Evolutionary conservation across 768 basidiomycete genomes (phyloP).

Genomic region (Lyophyllum atratum): DNA sequence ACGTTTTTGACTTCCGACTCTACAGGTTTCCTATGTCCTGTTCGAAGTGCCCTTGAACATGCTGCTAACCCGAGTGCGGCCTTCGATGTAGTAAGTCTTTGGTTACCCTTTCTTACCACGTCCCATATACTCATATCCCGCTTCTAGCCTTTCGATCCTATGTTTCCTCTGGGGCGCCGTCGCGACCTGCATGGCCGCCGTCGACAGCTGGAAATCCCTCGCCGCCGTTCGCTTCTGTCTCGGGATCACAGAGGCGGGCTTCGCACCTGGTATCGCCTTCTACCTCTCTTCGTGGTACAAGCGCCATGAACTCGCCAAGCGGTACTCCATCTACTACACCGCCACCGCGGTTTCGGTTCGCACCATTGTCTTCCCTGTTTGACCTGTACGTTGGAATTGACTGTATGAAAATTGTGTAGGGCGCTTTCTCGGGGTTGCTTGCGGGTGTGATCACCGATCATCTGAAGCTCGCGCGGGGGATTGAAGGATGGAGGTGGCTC

Average conservation of each 20-base stretch:
- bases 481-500: not conserved
- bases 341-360: not conserved
- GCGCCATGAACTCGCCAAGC: not conserved
- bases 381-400: not conserved
- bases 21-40: slow-evolving; percentile 20
- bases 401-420: not conserved
- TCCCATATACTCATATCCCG: not conserved
- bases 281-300: not conserved
- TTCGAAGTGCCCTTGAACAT: slow-evolving; percentile 28
- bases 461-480: not conserved
- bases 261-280: not conserved
- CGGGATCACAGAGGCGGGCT: not conserved
- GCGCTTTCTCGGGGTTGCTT: slow-evolving; percentile 1
- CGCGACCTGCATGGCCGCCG: not conserved
- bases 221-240: not conserved
- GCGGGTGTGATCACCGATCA: not conserved
- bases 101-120: not conserved
- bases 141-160: not conserved
- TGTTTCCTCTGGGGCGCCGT: not conserved
- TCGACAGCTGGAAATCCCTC: not conserved
- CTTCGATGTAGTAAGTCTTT: slow-evolving; percentile 12
- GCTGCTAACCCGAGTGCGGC: slow-evolving; percentile 19
- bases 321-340: not conserved
- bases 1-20: not conserved
- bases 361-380: not conserved